Conservation (phyloP, 1,284 basidiomycete genomes). For the Microbotryum scabiosae region DNA sequence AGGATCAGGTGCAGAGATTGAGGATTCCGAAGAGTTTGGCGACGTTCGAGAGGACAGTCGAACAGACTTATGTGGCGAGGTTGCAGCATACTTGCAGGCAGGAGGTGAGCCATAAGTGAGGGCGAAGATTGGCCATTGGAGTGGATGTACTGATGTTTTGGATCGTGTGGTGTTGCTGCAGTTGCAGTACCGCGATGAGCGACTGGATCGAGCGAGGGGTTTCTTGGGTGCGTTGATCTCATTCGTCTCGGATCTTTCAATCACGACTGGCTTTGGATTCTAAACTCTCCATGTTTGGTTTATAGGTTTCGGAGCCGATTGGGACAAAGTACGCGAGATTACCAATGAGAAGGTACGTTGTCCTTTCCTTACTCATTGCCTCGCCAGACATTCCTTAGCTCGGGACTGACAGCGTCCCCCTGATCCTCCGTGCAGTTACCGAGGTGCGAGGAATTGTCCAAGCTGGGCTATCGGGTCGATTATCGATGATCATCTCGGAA, state of each 20-base stretch:
- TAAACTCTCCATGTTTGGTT: too few species aligned
- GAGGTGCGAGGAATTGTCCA: slow-evolving; percentile 64
- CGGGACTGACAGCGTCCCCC: too few species aligned
- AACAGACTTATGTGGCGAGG: slow-evolving; percentile 60
- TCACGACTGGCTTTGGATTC: too few species aligned
- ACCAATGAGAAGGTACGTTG: neutral
- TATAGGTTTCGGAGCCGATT: slow-evolving; percentile 74
- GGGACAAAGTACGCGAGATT: slow-evolving; percentile 53
- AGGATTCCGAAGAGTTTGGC: slow-evolving; percentile 37
- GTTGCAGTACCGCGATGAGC: slow-evolving; percentile 54
- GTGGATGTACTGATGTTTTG: too few species aligned
- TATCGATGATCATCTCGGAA: too few species aligned
- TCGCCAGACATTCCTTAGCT: neutral
- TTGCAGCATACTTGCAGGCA: slow-evolving; percentile 62
- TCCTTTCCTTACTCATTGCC: neutral
- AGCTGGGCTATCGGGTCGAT: slow-evolving; percentile 22
- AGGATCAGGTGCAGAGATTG: slow-evolving; percentile 33
- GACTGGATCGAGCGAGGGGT: slow-evolving; percentile 66
- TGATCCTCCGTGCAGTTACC: too few species aligned
- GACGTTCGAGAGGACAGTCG: slow-evolving; percentile 60
- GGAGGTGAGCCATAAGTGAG: slow-evolving; percentile 36
- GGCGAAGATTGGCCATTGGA: too few species aligned
- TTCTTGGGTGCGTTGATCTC: slow-evolving; percentile 62
- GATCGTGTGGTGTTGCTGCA: neutral
- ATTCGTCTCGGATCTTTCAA: too few species aligned